phyloP scores from a whole-genome alignment of 495 filamentous ascomycete genomes.

The Penicillium parvum region DNA sequence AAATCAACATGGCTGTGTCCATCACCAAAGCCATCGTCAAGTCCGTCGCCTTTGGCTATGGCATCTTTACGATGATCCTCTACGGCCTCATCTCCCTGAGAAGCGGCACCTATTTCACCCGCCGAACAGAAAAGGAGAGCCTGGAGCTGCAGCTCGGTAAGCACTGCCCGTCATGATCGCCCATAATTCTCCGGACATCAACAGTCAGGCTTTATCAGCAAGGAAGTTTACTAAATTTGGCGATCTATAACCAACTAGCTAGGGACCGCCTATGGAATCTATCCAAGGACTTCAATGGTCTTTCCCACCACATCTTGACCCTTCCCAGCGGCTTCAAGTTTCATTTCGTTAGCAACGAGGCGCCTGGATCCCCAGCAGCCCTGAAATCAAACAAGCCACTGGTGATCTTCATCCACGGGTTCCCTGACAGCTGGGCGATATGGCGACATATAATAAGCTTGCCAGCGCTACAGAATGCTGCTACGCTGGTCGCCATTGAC shows the following conservation, averaged over 20 bases:
- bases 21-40: slow-evolving; percentile 14
- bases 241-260: no score
- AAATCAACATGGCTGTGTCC: slow-evolving; percentile 23
- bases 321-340: slow-evolving; percentile 47
- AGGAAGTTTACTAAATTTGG: no score
- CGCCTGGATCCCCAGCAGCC: slow-evolving; percentile 13
- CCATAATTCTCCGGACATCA: no score
- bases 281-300: slow-evolving; percentile 31
- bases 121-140: slow-evolving; percentile 31
- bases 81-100: slow-evolving; percentile 23
- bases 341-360: slow-evolving; percentile 48
- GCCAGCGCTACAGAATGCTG: slow-evolving; percentile 24
- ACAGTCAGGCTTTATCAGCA: background rate
- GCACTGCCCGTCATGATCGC: slow-evolving; percentile 4
- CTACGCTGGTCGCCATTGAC: slow-evolving; percentile 48
- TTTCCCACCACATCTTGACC: slow-evolving; percentile 45
- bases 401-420: slow-evolving; percentile 55
- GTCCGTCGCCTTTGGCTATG: slow-evolving; percentile 27
- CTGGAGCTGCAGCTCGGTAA: slow-evolving; percentile 39
- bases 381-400: slow-evolving; percentile 35
- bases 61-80: slow-evolving; percentile 30
- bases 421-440: slow-evolving; percentile 53
- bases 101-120: slow-evolving; percentile 32
- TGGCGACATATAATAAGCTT: slow-evolving; percentile 44
- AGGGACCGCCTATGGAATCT: slow-evolving; percentile 46